A percentile compares a stretch with the other conserved stretches of the same genome.
These are phyloP conservation scores for Exophiala dermatitidis DNA, from an alignment of 2,329 filamentous ascomycete genomes.

Conservation along the genomic window DNA sequence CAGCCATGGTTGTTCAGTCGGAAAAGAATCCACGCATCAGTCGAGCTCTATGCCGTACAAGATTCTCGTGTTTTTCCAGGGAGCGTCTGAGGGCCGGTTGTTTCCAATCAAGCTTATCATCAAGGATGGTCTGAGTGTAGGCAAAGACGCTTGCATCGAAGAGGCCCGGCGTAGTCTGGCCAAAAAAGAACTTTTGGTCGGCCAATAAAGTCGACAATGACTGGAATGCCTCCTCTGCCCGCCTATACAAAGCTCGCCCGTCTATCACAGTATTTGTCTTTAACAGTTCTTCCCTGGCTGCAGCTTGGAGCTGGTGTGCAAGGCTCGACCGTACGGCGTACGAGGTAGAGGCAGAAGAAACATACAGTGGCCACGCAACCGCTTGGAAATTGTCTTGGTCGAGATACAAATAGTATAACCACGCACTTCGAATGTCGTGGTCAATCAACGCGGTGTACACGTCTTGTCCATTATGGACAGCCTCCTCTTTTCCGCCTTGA, in stretches of 20 bases:
- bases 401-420: slow-evolving; percentile 81
- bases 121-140: slow-evolving; percentile 75
- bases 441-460: slow-evolving; percentile 74
- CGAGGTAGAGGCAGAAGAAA: slow-evolving; percentile 55
- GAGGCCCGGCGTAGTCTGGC: slow-evolving; percentile 52
- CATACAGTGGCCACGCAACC: slow-evolving; percentile 66
- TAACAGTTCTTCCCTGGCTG: slow-evolving; percentile 67
- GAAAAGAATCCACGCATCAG: slow-evolving; percentile 38
- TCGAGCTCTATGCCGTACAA: slow-evolving; percentile 59
- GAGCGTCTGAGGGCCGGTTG: slow-evolving; percentile 49
- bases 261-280: slow-evolving; percentile 52
- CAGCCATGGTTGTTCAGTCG: slow-evolving; percentile 2
- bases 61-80: slow-evolving; percentile 51
- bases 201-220: slow-evolving; percentile 56
- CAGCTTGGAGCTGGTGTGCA: slow-evolving; percentile 59
- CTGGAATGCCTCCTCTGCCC: slow-evolving; percentile 56
- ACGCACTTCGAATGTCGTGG: slow-evolving; percentile 71
- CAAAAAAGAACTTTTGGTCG: slow-evolving; percentile 56
- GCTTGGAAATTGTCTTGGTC: slow-evolving; percentile 55
- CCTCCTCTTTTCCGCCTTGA: slow-evolving; percentile 41
- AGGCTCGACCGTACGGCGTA: slow-evolving; percentile 57
- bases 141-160: slow-evolving; percentile 89
- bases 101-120: slow-evolving; percentile 55
- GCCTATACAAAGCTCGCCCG: slow-evolving; percentile 50
- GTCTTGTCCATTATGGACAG: slow-evolving; percentile 54